Percentiles rank a stretch among this genome's conserved stretches.
Evolutionary conservation across 2,329 filamentous ascomycete species (phyloP).

Genomic region (Tothia fuscella): DNA sequence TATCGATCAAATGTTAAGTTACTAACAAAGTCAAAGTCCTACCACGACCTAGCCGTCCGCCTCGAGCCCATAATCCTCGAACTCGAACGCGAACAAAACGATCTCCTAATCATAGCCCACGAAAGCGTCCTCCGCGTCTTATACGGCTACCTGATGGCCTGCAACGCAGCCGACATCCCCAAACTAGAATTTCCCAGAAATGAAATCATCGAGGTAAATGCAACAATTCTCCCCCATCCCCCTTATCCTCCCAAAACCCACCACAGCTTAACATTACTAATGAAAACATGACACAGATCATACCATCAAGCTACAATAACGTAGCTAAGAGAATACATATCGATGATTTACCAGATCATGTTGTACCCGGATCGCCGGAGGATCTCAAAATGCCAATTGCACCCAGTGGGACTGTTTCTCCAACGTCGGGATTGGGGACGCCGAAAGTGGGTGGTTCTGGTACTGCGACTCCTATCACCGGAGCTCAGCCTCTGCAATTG

Average conservation of each 20-base stretch:
- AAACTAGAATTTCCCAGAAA: constrained; percentile 86
- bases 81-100: constrained; percentile 90
- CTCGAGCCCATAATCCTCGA: constrained; percentile 97
- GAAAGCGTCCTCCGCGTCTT: constrained; percentile 94
- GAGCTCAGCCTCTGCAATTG: constrained; percentile 1
- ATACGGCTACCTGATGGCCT: constrained; percentile 97
- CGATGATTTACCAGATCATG: constrained; percentile 49
- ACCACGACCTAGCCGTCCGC: constrained; percentile 95
- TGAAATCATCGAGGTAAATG: constrained; percentile 77
- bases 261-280: background rate
- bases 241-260: constrained; percentile 11
- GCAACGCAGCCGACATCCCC: constrained; percentile 88
- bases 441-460: background rate
- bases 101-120: constrained; percentile 95
- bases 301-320: constrained; percentile 95
- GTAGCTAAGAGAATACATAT: constrained; percentile 86
- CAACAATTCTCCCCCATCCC: background rate
- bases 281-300: constrained; percentile 46
- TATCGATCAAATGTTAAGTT: background rate
- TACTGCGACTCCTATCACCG: background rate
- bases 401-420: constrained; percentile 32
- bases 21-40: constrained; percentile 50
- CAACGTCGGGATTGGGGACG: constrained; percentile 4
- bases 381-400: constrained; percentile 70
- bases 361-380: constrained; percentile 68